These are phyloP conservation scores for Sporobolomyces roseus DNA, from an alignment of 768 basidiomycete species.

Conservation along the genomic window DNA sequence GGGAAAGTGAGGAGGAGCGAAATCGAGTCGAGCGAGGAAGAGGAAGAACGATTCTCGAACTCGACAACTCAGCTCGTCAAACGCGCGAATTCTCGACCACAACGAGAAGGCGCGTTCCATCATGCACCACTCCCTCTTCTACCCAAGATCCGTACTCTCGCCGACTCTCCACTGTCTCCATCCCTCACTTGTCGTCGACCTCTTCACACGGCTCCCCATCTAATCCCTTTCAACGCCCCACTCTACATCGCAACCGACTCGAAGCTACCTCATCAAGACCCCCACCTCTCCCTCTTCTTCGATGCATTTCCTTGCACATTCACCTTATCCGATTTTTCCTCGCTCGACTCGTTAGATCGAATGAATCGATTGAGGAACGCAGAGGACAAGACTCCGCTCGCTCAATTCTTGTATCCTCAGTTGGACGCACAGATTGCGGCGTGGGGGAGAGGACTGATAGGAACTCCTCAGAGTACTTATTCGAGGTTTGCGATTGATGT, in stretches of 20 bases:
- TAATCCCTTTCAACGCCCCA: conserved; percentile 57
- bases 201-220: conserved; percentile 49
- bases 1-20: not conserved
- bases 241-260: conserved; percentile 67
- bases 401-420: conserved; percentile 58
- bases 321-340: conserved; percentile 57
- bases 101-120: conserved; percentile 36
- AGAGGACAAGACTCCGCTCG: conserved; percentile 57
- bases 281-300: conserved; percentile 54
- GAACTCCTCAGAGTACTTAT: conserved; percentile 72
- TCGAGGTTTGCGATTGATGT: conserved; percentile 66
- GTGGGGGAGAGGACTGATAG: conserved; percentile 59
- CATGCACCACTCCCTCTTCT: conserved; percentile 44
- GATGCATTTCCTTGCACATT: conserved; percentile 64
- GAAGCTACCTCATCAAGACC: conserved; percentile 50
- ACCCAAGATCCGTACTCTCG: conserved; percentile 41
- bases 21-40: not conserved
- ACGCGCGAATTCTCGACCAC: conserved; percentile 39
- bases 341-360: conserved; percentile 35
- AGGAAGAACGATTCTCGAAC: not conserved
- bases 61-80: conserved; percentile 10
- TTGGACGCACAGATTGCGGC: conserved; percentile 69
- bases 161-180: conserved; percentile 46
- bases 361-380: conserved; percentile 52
- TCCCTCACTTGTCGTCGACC: conserved; percentile 52